Percentiles rank a stretch among this genome's conserved stretches.
These are phyloP conservation scores for Passiflora organensis DNA, from an alignment of 345 rosid genomes.

Conservation along the genomic window DNA sequence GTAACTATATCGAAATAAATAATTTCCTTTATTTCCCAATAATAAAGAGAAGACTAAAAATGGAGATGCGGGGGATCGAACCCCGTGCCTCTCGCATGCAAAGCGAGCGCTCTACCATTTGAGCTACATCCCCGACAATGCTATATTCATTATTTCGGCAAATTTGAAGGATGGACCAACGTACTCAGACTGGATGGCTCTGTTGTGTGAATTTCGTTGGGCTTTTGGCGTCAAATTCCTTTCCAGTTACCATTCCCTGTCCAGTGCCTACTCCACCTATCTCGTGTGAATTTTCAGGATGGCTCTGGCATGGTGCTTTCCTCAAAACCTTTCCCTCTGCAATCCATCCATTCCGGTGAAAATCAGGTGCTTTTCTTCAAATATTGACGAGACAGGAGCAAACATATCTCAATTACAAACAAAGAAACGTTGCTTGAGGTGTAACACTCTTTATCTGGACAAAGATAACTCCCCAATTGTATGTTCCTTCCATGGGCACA, in stretches of 20 bases:
- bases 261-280: no score
- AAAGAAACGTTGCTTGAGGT: slow-evolving; percentile 51
- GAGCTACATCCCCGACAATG: slow-evolving; percentile 35
- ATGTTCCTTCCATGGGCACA: slow-evolving; percentile 59
- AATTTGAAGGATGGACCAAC: no score
- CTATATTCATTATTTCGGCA: no score
- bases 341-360: not conserved
- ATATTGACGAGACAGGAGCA: not conserved
- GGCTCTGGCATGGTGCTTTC: no score
- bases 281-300: no score
- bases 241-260: no score
- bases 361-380: slow-evolving; percentile 11
- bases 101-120: slow-evolving; percentile 67
- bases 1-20: not conserved
- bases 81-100: slow-evolving; percentile 91
- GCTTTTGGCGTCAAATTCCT: no score
- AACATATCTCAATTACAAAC: slow-evolving; percentile 10
- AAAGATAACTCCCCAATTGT: slow-evolving; percentile 43
- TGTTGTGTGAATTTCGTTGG: no score
- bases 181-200: no score
- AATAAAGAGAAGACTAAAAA: not conserved
- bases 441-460: slow-evolving; percentile 39
- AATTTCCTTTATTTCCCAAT: no score
- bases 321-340: slow-evolving; percentile 2
- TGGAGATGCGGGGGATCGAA: slow-evolving; percentile 88